Percentiles rank a stretch among this genome's conserved stretches.
phyloP scores from a whole-genome alignment of 768 basidiomycete species.

The Mycena albidolilacea region DNA sequence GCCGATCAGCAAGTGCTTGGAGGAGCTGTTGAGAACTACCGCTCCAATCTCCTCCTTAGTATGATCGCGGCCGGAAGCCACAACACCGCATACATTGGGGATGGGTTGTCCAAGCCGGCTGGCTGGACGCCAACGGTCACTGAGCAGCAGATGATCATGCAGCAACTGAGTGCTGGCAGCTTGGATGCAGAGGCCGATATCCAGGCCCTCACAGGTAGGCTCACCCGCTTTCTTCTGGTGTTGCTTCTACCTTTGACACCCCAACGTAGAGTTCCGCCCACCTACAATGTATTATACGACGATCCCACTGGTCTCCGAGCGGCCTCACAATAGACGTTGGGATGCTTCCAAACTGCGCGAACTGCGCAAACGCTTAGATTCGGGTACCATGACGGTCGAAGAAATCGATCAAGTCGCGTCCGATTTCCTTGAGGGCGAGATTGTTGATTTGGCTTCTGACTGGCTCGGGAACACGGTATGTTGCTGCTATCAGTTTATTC shows the following conservation, averaged over 20 bases:
- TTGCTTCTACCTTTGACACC: constrained; percentile 23
- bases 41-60: constrained; percentile 91
- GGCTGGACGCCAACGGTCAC: constrained; percentile 85
- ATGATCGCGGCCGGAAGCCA: constrained; percentile 88
- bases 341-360: constrained; percentile 96
- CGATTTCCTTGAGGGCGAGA: constrained; percentile 95
- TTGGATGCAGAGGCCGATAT: constrained; percentile 89
- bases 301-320: constrained; percentile 91
- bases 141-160: constrained; percentile 98
- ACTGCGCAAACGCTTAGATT: constrained; percentile 93
- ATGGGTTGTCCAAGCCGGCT: constrained; percentile 72
- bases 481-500: constrained; percentile 15
- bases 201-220: constrained; percentile 85
- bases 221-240: constrained; percentile 35
- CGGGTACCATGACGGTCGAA: constrained; percentile 84
- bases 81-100: constrained; percentile 66
- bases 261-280: constrained; percentile 84
- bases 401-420: constrained; percentile 93
- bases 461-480: constrained; percentile 97
- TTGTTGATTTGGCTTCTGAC: constrained; percentile 95
- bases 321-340: constrained; percentile 89
- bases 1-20: constrained; percentile 95
- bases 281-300: constrained; percentile 97
- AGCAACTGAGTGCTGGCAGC: constrained; percentile 86
- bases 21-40: constrained; percentile 94